Conservation (phyloP, 148 eudicot genomes). For the Vaccinium macrocarpon region DNA sequence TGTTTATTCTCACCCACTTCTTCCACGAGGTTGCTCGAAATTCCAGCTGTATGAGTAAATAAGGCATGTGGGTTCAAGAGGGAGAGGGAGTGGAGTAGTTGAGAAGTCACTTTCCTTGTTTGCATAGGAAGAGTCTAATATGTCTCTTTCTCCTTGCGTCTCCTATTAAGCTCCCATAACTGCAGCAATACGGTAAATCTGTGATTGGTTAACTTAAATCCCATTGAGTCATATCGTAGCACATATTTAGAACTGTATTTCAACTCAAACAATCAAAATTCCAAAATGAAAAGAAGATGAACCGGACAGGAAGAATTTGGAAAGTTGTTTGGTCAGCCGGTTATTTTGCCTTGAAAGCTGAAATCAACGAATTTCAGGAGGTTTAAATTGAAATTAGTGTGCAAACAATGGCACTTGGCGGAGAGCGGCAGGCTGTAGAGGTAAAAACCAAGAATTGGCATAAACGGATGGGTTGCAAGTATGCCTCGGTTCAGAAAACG, state of each 20-base stretch:
- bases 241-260: not conserved
- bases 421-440: not conserved
- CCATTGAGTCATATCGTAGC: not conserved
- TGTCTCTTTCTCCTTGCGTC: constrained; percentile 16
- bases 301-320: not conserved
- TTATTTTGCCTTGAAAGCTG: not conserved
- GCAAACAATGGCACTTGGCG: not conserved
- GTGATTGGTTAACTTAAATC: not conserved
- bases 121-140: constrained; percentile 6
- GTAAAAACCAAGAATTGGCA: not conserved
- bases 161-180: constrained; percentile 19
- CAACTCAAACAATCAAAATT: not conserved
- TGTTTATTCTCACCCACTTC: not conserved
- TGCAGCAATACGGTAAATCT: not conserved
- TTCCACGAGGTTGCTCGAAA: constrained; percentile 1
- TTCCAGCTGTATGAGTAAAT: constrained; percentile 23
- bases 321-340: not conserved
- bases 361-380: not conserved
- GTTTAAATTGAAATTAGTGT: not conserved
- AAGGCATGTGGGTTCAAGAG: constrained; percentile 12
- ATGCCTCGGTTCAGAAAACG: not conserved
- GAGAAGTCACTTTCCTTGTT: constrained; percentile 25
- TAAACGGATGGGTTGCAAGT: not conserved
- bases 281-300: not conserved
- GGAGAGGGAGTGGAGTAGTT: constrained; percentile 16